Evolutionary conservation across 2,329 filamentous ascomycete species (phyloP).

Genomic region (Ophiostoma australiae): DNA sequence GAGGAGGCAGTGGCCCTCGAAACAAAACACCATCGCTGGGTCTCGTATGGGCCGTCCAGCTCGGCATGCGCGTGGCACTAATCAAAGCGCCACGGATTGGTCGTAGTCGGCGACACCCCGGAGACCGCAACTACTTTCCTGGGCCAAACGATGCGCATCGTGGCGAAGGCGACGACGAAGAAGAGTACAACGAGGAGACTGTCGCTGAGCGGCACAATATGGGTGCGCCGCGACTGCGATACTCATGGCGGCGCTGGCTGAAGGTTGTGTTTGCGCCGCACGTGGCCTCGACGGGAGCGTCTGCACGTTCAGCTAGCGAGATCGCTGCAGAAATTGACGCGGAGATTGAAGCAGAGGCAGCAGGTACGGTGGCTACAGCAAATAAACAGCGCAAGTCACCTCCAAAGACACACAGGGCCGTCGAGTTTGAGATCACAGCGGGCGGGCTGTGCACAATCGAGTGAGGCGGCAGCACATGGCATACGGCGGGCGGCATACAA

Average conservation of each 20-base stretch:
- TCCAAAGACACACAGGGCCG: slow-evolving; percentile 39
- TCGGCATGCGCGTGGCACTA: slow-evolving; percentile 75
- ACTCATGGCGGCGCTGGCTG: slow-evolving; percentile 65
- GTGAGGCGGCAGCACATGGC: not conserved
- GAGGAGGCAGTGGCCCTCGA: slow-evolving; percentile 35
- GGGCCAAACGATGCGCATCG: slow-evolving; percentile 30
- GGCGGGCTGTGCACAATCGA: slow-evolving; percentile 49
- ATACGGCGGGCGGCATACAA: slow-evolving; percentile 2
- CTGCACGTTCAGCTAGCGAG: not conserved
- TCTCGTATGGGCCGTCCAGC: slow-evolving; percentile 85
- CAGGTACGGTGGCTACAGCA: not conserved
- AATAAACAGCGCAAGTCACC: slow-evolving; percentile 1
- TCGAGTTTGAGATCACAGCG: slow-evolving; percentile 71
- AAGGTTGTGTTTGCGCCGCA: slow-evolving; percentile 89
- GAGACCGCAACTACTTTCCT: slow-evolving; percentile 35
- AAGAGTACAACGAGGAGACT: slow-evolving; percentile 31
- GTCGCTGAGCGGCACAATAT: slow-evolving; percentile 39
- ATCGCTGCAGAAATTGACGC: not conserved
- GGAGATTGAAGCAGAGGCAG: not conserved
- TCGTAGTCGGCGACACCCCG: slow-evolving; percentile 35
- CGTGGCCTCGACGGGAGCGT: slow-evolving; percentile 47
- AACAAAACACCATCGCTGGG: slow-evolving; percentile 84
- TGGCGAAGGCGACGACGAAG: slow-evolving; percentile 21
- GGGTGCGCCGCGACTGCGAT: slow-evolving; percentile 27
- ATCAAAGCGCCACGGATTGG: slow-evolving; percentile 57